Evolutionary conservation across 1,139 yeast genomes (phyloP).

Genomic region (Nakaseomyces sp.): DNA sequence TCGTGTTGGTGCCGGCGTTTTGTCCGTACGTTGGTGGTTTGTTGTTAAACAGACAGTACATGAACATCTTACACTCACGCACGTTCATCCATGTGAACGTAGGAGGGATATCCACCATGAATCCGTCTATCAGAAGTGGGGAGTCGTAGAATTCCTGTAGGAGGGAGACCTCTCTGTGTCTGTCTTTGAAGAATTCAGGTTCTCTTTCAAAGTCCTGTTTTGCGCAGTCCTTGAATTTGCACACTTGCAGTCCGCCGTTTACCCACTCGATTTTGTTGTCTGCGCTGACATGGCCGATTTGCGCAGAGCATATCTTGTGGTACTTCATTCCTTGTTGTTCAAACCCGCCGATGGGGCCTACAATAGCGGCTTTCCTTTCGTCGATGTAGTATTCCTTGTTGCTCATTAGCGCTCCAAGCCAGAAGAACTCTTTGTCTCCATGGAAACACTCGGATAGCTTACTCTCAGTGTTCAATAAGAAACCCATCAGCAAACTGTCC

Average conservation of each 20-base stretch:
- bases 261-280: conserved; percentile 8
- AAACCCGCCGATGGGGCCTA: conserved; percentile 5
- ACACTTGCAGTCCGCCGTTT: conserved; percentile 10
- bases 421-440: conserved; percentile 52
- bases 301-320: conserved; percentile 9
- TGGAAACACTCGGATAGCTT: conserved; percentile 28
- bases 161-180: conserved; percentile 21
- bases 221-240: conserved; percentile 8
- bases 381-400: conserved; percentile 7
- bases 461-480: conserved; percentile 33
- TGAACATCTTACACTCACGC: conserved; percentile 25
- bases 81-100: conserved; percentile 25
- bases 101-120: conserved; percentile 25
- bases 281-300: conserved; percentile 7
- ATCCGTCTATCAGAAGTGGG: conserved; percentile 25
- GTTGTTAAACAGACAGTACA: conserved; percentile 20
- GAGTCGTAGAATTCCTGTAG: conserved; percentile 31
- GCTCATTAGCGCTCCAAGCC: conserved; percentile 37
- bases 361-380: conserved; percentile 7
- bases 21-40: background rate
- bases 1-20: background rate
- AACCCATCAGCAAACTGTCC: conserved; percentile 36
- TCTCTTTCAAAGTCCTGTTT: conserved; percentile 22
- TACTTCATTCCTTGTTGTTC: background rate
- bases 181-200: conserved; percentile 32